Evolutionary conservation across 106 monocot genomes (phyloP).

Genomic region (Gastrodia elata): DNA sequence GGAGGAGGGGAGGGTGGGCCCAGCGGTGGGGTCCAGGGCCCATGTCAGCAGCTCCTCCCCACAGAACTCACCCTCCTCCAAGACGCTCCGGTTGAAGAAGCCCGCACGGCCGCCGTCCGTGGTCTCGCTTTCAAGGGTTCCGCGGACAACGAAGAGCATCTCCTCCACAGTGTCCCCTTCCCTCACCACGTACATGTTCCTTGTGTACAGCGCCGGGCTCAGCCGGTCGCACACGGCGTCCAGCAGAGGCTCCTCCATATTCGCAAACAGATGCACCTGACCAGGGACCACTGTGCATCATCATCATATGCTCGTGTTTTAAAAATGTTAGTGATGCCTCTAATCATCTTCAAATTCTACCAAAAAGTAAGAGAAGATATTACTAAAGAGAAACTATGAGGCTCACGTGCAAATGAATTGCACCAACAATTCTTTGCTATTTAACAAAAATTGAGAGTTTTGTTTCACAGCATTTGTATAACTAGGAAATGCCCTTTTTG

Average conservation of each 20-base stretch:
- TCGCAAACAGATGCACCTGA: conserved; percentile 64
- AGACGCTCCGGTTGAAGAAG: conserved; percentile 51
- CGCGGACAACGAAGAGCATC: conserved; percentile 71
- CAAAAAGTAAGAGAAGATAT: no score
- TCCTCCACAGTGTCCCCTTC: conserved; percentile 87
- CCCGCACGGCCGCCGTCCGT: conserved; percentile 78
- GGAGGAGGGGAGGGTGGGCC: conserved; percentile 55
- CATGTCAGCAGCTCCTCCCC: conserved; percentile 80
- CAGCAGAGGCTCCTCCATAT: conserved; percentile 62
- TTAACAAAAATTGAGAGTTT: no score
- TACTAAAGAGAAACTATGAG: no score
- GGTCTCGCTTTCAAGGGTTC: conserved; percentile 58
- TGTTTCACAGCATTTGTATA: no score
- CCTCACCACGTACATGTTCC: conserved; percentile 41
- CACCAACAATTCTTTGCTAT: no score
- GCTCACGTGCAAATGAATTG: no score
- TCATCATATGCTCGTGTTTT: not conserved
- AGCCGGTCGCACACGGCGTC: conserved; percentile 73
- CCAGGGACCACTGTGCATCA: not conserved
- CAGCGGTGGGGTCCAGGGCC: conserved; percentile 69
- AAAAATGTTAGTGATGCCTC: no score
- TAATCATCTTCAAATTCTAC: no score
- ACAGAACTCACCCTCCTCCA: conserved; percentile 62
- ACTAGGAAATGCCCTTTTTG: no score
- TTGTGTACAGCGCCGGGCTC: conserved; percentile 57